These are phyloP conservation scores for Hamigera avellanea DNA, from an alignment of 495 filamentous ascomycete genomes.

Conservation along the genomic window DNA sequence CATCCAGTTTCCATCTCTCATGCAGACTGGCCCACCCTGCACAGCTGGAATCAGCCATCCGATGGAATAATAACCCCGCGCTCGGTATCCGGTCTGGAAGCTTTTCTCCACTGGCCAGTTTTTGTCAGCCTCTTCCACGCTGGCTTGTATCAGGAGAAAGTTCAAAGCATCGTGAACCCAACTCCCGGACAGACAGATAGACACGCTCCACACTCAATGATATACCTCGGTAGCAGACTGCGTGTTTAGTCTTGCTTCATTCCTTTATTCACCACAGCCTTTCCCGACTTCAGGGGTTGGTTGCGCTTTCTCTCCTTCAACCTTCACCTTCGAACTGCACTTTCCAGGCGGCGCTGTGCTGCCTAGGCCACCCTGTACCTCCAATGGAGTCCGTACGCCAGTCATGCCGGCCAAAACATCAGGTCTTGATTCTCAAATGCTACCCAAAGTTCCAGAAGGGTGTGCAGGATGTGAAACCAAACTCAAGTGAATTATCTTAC, in stretches of 20 bases:
- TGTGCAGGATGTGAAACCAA: slow-evolving; percentile 80
- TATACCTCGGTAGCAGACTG: no score
- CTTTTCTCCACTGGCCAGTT: not conserved
- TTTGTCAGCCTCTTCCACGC: slow-evolving; percentile 1
- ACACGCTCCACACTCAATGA: no score
- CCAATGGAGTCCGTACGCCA: slow-evolving; percentile 52
- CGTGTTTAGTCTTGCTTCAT: no score
- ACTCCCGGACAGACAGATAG: no score
- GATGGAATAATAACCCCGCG: slow-evolving; percentile 9
- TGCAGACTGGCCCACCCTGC: slow-evolving; percentile 1
- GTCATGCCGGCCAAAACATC: slow-evolving; percentile 74
- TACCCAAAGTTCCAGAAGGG: slow-evolving; percentile 85
- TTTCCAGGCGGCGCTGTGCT: no score
- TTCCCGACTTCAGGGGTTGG: slow-evolving; percentile 1
- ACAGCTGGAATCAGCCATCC: slow-evolving; percentile 2
- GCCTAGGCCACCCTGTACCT: slow-evolving; percentile 3
- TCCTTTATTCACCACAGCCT: not conserved
- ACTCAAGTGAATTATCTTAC: slow-evolving; percentile 89
- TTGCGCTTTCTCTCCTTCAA: no score
- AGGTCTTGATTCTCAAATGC: slow-evolving; percentile 85
- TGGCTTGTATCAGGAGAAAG: not conserved
- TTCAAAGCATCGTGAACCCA: no score
- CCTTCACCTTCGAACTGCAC: no score
- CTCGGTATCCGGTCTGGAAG: slow-evolving; percentile 5
- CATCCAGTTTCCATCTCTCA: not conserved